Base-by-base conservation (phyloP, 441 rosid genomes). In the Syzygium malaccense region DNA sequence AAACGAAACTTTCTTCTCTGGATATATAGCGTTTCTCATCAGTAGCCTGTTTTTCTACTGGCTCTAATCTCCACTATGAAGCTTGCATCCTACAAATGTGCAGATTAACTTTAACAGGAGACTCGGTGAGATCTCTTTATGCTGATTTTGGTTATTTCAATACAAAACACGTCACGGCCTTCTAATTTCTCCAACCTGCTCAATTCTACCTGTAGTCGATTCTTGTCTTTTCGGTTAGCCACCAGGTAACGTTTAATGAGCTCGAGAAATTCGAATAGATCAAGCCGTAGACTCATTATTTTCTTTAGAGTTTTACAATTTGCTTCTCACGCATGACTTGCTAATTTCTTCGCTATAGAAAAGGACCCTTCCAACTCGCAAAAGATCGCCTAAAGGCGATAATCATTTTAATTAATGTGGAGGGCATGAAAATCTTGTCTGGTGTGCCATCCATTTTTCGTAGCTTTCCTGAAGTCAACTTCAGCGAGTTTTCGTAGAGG, bases 381-480 rank as follows among this genome's bases (percentile, higher is more conserved):
- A 48, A 75, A 41, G 83, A 41, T 75, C 15, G 25, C 45, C 41
- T 75, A 26, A 23, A 75, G 3, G 83, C 8, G 83, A 75, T 75
- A 13, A 75, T 75, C 51, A 75, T 41, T 75, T 75, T 41, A 53
- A 60, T 41, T 75, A 23, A 41, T 3, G 48, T 26, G 71, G 32
- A 13, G 66, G 62, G 55, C 54, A 57, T 86, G 80, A 87, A 87
- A 75, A 86, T 79, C 87, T 71, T 87, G 91, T 75, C 26, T 55
- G 96, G 89, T 93, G 93, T 57, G 85, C 86, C 56, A 88, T 94
- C 93, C 68, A 90, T 87, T 91, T 75, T 91, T n/a, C 48, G 37
- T 90, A 86, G 84, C 23, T 91, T 91, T 20, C 90, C 88, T 37
- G 48, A 18, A 86, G 93, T 93, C 95, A 92, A 91, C 91, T 90